Percentiles rank a stretch among this genome's conserved stretches.
These are phyloP conservation scores for Leptomonas pyrrhocoris DNA, from an alignment of 208 protist genomes.

Conservation along the genomic window DNA sequence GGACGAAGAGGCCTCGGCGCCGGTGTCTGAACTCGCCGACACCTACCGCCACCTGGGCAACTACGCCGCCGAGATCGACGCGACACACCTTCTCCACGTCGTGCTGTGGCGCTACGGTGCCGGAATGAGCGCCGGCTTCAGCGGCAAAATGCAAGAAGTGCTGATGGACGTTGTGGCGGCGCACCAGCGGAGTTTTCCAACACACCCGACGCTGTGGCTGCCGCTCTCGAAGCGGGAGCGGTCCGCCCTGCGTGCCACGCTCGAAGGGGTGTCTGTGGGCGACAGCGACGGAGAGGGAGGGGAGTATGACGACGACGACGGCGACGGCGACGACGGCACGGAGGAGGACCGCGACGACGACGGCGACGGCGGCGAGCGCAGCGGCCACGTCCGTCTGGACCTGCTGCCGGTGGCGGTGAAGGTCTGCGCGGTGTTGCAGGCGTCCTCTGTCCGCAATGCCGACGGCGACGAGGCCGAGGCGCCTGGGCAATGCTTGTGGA, in stretches of 20 bases:
- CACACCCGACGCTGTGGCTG: constrained; percentile 36
- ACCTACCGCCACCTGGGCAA: constrained; percentile 36
- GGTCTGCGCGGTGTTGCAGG: constrained; percentile 20
- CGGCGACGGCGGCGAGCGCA: not conserved
- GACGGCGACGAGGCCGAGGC: constrained; percentile 8
- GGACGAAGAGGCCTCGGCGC: constrained; percentile 15
- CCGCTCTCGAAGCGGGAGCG: constrained; percentile 15
- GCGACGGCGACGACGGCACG: not conserved
- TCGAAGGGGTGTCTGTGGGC: not conserved
- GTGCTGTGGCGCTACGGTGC: constrained; percentile 34
- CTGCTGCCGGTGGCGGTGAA: constrained; percentile 29
- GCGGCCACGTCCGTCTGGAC: constrained; percentile 1
- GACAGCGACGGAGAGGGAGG: not conserved
- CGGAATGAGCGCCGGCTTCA: not conserved
- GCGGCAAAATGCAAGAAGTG: constrained; percentile 16
- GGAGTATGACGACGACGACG: not conserved
- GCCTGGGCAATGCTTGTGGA: constrained; percentile 21
- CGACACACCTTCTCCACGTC: constrained; percentile 67
- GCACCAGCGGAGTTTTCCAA: constrained; percentile 24
- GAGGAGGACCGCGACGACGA: constrained; percentile 4
- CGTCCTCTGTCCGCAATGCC: not conserved
- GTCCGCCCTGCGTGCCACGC: not conserved
- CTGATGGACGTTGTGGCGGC: constrained; percentile 25
- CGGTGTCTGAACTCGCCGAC: constrained; percentile 19
- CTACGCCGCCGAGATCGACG: constrained; percentile 71